Evolutionary conservation across 768 basidiomycete species (phyloP).

Genomic region (Tulasnella sp.): DNA sequence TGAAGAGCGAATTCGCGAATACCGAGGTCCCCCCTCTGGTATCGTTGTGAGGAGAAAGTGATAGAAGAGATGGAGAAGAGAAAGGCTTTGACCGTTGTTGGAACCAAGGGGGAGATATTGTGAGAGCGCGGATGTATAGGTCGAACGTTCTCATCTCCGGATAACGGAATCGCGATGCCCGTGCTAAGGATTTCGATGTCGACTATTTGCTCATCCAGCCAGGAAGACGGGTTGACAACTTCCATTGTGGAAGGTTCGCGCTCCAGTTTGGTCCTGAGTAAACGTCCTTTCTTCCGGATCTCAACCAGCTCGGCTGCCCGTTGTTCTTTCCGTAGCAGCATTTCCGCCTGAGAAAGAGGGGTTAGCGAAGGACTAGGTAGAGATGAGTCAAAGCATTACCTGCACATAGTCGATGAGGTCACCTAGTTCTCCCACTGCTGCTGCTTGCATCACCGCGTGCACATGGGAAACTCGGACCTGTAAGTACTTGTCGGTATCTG

Average conservation of each 20-base stretch:
- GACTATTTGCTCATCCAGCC: conserved; percentile 42
- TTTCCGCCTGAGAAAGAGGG: conserved; percentile 56
- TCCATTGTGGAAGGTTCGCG: conserved; percentile 25
- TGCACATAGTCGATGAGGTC: conserved; percentile 85
- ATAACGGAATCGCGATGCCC: conserved; percentile 88
- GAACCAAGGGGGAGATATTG: conserved; percentile 39
- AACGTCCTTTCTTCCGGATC: conserved; percentile 77
- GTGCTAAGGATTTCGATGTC: conserved; percentile 51
- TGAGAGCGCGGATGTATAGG: conserved; percentile 35
- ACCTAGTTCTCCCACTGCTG: conserved; percentile 83
- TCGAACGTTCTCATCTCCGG: conserved; percentile 56
- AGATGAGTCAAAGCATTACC: conserved; percentile 42
- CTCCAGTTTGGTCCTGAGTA: conserved; percentile 71
- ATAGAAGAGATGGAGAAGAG: conserved; percentile 77
- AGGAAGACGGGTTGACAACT: conserved; percentile 31
- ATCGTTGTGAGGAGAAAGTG: conserved; percentile 65
- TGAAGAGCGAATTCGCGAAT: conserved; percentile 78
- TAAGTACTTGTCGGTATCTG: conserved; percentile 32
- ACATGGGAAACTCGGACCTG: conserved; percentile 65
- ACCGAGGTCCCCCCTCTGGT: conserved; percentile 71
- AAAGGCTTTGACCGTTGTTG: conserved; percentile 66
- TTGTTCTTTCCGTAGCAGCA: conserved; percentile 67
- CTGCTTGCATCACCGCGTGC: conserved; percentile 92
- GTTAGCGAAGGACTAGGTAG: conserved; percentile 32
- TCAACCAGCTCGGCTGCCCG: conserved; percentile 72